Base-by-base conservation (phyloP, 805 yeast genomes). In the Grigorovia transvaalensis region DNA sequence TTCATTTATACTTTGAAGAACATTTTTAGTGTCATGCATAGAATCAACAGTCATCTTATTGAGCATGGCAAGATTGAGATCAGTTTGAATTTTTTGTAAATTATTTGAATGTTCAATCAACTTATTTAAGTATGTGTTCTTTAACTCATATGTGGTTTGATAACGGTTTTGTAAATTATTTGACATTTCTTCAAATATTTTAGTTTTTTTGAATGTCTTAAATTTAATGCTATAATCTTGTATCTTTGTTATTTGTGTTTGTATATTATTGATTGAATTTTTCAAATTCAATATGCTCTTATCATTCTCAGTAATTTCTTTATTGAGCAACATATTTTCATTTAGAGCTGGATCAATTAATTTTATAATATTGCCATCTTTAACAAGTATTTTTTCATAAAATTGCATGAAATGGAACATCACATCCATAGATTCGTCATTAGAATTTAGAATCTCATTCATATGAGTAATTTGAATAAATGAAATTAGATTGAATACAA, bases 41-140 rank as follows among this genome's bases (percentile, higher is more conserved):
- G 75, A 73, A 17, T 60, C 62, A 8, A 73, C 49, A 6, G 76
- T 56, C 19, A 69, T 65, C 35, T 64, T 62, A 56, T 75, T 75
- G 11, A 72, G 72, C 11, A 70, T 57, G 4, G 79, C 73, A 48
- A 68, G 65, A 57, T 77, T 77, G 47, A 77, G 69, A 52, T 73
- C 71, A 51, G 57, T 61, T 49, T 72, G 58, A 1, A 76, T 65
- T 6, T 65, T 57, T 47, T 66, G 70, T 19, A 77, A 60, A 53
- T 74, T 76, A 43, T 62, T 66, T 11, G 65, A 59, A 43, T 70
- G 63, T 5, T 56, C 59, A 29, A 71, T 56, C 18, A 73, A 64
- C 35, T 66, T 62, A 8, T 48, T 53, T 47, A 73, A 57, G 20
- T 71, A 62, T 9, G 60, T 62, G 40, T 71, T 72, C 3, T 70